Evolutionary conservation across 208 protist species (phyloP).

Genomic region (Crithidia fasciculata): DNA sequence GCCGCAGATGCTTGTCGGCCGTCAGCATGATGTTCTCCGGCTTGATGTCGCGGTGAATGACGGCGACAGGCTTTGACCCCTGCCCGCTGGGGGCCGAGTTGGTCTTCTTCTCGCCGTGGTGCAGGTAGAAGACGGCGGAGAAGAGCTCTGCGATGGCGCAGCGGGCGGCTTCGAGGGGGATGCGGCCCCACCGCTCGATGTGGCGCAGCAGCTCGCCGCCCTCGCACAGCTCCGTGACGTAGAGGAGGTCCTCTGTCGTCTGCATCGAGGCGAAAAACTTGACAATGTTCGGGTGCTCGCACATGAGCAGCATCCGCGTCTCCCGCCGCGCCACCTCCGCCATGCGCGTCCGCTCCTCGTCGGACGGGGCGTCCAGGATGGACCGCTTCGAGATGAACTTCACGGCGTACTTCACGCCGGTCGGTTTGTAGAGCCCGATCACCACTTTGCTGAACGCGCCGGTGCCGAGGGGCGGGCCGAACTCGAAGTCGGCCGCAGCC

Average conservation of each 20-base stretch:
- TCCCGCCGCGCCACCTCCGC: slow-evolving; percentile 85
- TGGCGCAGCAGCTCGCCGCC: slow-evolving; percentile 84
- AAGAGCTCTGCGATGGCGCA: slow-evolving; percentile 94
- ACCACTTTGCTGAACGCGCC: slow-evolving; percentile 92
- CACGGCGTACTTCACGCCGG: slow-evolving; percentile 71
- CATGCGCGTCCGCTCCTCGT: slow-evolving; percentile 86
- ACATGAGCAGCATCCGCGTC: slow-evolving; percentile 86
- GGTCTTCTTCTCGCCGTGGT: slow-evolving; percentile 82
- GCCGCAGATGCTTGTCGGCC: slow-evolving; percentile 90
- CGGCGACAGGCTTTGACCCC: slow-evolving; percentile 47
- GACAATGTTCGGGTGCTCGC: slow-evolving; percentile 89
- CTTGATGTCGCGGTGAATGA: slow-evolving; percentile 97
- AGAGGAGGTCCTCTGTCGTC: slow-evolving; percentile 82
- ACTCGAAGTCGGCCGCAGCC: slow-evolving; percentile 78
- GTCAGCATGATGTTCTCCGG: slow-evolving; percentile 96
- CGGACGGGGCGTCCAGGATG: slow-evolving; percentile 86
- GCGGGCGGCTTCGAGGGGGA: slow-evolving; percentile 85
- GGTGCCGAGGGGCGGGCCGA: slow-evolving; percentile 69
- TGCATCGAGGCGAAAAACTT: slow-evolving; percentile 86
- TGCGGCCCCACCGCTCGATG: slow-evolving; percentile 57
- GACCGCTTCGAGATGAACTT: slow-evolving; percentile 87
- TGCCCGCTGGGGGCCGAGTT: slow-evolving; percentile 16
- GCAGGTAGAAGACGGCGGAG: slow-evolving; percentile 95
- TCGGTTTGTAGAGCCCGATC: slow-evolving; percentile 72
- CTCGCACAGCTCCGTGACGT: slow-evolving; percentile 86